Conservation (phyloP, 1,284 basidiomycete species). For the Microbotryum saponariae region DNA sequence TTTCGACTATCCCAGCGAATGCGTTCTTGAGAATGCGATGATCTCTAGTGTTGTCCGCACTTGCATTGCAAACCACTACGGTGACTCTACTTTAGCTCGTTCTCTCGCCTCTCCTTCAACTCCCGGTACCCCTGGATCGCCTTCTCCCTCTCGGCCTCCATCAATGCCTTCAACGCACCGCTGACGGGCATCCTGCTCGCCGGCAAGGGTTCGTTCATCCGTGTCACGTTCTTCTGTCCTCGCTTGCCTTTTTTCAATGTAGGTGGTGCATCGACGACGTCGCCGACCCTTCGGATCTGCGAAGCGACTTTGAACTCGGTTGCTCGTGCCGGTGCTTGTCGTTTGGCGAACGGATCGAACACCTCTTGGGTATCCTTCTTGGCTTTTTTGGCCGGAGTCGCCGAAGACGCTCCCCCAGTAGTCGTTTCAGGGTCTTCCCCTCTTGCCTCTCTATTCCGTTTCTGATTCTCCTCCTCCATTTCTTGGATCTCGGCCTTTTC, state of each 20-base stretch:
- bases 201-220: slow-evolving; percentile 2
- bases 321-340: neutral
- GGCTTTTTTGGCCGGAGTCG: neutral
- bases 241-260: slow-evolving; percentile 18
- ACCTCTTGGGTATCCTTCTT: slow-evolving; percentile 14
- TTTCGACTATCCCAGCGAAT: too few relatives aligned
- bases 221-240: slow-evolving; percentile 1
- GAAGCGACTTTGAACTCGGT: slow-evolving; percentile 24
- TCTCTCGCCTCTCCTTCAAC: slow-evolving; percentile 56
- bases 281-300: slow-evolving; percentile 3
- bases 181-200: slow-evolving; percentile 19
- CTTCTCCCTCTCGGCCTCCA: slow-evolving; percentile 63
- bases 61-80: too few relatives aligned
- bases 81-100: slow-evolving; percentile 33
- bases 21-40: too few relatives aligned
- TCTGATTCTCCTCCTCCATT: too few relatives aligned
- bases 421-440: too few relatives aligned
- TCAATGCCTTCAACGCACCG: slow-evolving; percentile 57
- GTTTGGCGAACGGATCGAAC: slow-evolving; percentile 19
- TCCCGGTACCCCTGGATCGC: slow-evolving; percentile 59
- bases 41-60: too few relatives aligned
- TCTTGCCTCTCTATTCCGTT: too few relatives aligned
- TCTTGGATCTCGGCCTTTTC: too few relatives aligned
- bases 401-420: neutral
- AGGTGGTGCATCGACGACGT: slow-evolving; percentile 28